Base-by-base conservation (phyloP, 108 stramenopile genomes). In the Poteriospumella lacustris region DNA sequence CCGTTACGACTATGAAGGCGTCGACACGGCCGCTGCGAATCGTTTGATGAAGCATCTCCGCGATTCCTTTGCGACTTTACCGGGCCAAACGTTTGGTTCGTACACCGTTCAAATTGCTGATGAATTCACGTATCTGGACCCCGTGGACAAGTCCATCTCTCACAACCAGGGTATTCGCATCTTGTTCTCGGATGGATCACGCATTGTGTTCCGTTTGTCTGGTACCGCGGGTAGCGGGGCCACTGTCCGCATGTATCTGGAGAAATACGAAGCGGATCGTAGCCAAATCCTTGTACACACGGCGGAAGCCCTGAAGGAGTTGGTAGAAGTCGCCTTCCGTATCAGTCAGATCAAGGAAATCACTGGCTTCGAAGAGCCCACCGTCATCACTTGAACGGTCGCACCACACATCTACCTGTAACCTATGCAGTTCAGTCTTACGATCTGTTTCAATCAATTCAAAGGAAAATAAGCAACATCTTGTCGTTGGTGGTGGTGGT, bases 221-320 rank as follows among this genome's bases (percentile, higher is more conserved):
- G 99, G 99, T 77, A 99, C 99, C 40, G 96, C 94, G 36, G 95
- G 95, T 44, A 92, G 92, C 68, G 99, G 99, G 58, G 99, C 99
- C 52, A 99, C 99, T 31, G 91, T 99, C 38, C 93, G 99, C 41
- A 92, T 99, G 92, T 99, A 99, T 90, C 85, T 99, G 42, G 99
- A 99, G 86, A 92, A 95, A 82, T 97, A 95, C 88, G 95, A 96
- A 81, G 58, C 75, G 31, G 68, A 83, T 29, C 52, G 19, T 19
- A 24, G 5, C 9, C 3, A 31, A 31, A 34, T 64, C 60, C 5
- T 64, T 9, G 3, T 9, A 5, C 15, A 3, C 31, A 78, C 87
- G n/a, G 87, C 89, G 44, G 89, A 88, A 19, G 85, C 77, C 39
- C 84, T 99, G 2, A 80, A 90, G 24, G 91, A 90, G 33, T 82